Evolutionary conservation across 164 flowering plant genomes (phyloP).

Genomic region (Brasenia schreberi): DNA sequence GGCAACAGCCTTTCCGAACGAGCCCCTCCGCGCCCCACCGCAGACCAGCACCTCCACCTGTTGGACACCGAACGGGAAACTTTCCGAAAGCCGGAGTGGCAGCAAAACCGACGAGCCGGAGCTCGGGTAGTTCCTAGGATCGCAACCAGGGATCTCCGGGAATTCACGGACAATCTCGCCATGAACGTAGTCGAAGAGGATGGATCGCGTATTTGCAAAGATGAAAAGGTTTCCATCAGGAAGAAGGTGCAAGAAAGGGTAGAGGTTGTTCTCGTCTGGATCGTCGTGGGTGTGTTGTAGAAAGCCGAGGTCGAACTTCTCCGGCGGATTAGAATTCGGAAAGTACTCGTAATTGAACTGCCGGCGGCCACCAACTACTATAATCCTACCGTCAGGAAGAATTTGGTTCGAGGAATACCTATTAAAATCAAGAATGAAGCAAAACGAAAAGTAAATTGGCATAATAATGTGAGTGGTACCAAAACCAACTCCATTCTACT

Average conservation of each 20-base stretch:
- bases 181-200: conserved; percentile 32
- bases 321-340: conserved; percentile 23
- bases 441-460: too few species aligned
- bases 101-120: conserved; percentile 79
- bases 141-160: conserved; percentile 48
- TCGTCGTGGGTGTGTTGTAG: conserved; percentile 39
- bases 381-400: conserved; percentile 63
- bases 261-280: conserved; percentile 58
- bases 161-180: conserved; percentile 32
- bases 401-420: conserved; percentile 26
- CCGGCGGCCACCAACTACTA: conserved; percentile 65
- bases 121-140: conserved; percentile 56
- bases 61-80: neutral
- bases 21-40: conserved; percentile 58
- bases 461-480: too few species aligned
- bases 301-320: conserved; percentile 24
- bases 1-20: conserved; percentile 17
- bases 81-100: conserved; percentile 19
- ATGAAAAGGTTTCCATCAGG: conserved; percentile 73
- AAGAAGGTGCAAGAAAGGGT: conserved; percentile 70
- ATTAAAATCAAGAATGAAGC: too few species aligned
- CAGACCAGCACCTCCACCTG: conserved; percentile 55
- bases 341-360: conserved; percentile 58
- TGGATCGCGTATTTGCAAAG: conserved; percentile 61
- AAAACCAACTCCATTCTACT: too few species aligned